Evolutionary conservation across 2,329 filamentous ascomycete genomes (phyloP), one percentile per base, ranked within the genome.

Genomic region (Calonectria honghensis): DNA sequence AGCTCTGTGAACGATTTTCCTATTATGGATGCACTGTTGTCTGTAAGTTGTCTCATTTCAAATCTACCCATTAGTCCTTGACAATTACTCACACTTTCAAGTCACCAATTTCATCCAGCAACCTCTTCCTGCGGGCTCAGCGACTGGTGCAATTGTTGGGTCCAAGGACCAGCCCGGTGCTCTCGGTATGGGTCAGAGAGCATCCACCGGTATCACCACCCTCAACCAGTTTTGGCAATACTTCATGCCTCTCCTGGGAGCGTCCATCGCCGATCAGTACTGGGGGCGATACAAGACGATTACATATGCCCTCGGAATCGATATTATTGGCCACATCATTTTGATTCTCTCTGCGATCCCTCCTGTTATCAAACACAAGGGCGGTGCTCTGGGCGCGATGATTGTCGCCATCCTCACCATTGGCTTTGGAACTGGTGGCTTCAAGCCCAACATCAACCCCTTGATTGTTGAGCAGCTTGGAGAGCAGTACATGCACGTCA

Each of bases 371-470:
- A 85, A 88, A 16, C 85, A 89, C 63, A 85, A 87, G 4, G 68
- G 89, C 87, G 88, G 90, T 31, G 88, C 92, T 0, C 86, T 94
- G 20, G 91, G 87, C 0, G 90, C 90, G 27, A 91, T 95, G 72
- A 87, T 94, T 70, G 89, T 95, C 81, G 93, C 92, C 11, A 85
- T 89, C 68, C 79, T 89, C 41, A 75, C 85, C 69, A 86, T 89
- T 68, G 87, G 87, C 29, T 83, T 95, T 16, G 94, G 94, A 50
- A 94, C 93, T 1, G 94, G 94, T 75, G 93, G 93, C 73, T 95
- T 95, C 88, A 95, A 95, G 86, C 85, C 93, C 52, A 96, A 95
- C 78, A 91, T 95, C 68, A 91, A 90, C 24, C 91, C 92, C 2
- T 85, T 94, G 31, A 91, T 94, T 75, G 91, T 91, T 27, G 93